phyloP scores from a whole-genome alignment of 2,329 filamentous ascomycete species.

The Stromatinia cepivora region DNA sequence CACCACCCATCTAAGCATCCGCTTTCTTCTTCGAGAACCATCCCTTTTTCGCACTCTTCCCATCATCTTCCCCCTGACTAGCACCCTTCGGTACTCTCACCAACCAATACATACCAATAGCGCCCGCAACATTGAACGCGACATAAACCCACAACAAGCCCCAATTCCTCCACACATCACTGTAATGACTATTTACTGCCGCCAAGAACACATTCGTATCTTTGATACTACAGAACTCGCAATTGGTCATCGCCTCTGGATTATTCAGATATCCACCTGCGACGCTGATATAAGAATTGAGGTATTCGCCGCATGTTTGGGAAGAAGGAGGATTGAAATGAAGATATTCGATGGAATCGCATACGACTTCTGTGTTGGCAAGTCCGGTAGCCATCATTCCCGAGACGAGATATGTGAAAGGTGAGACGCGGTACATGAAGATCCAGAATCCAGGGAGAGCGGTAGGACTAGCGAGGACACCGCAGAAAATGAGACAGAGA shows the following conservation, averaged over 20 bases:
- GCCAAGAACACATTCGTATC: constrained; percentile 55
- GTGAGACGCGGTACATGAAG: constrained; percentile 81
- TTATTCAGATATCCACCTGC: constrained; percentile 58
- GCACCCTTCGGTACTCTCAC: constrained; percentile 48
- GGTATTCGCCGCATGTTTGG: constrained; percentile 61
- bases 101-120: constrained; percentile 56
- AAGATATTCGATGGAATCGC: constrained; percentile 68
- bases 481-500: constrained; percentile 72
- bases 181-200: constrained; percentile 53
- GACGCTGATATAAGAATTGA: constrained; percentile 50
- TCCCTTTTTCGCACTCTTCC: not conserved
- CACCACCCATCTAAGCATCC: constrained; percentile 6
- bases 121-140: constrained; percentile 54
- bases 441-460: constrained; percentile 75
- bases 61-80: constrained; percentile 26
- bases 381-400: constrained; percentile 71
- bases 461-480: constrained; percentile 66
- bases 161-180: constrained; percentile 67
- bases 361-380: constrained; percentile 65
- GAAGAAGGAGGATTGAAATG: constrained; percentile 61
- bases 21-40: constrained; percentile 20
- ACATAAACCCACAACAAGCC: constrained; percentile 51
- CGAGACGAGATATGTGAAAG: constrained; percentile 78
- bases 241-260: constrained; percentile 48
- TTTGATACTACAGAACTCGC: constrained; percentile 55